Conservation (phyloP, 768 basidiomycete species). For the Psilocybe tampanensis region DNA sequence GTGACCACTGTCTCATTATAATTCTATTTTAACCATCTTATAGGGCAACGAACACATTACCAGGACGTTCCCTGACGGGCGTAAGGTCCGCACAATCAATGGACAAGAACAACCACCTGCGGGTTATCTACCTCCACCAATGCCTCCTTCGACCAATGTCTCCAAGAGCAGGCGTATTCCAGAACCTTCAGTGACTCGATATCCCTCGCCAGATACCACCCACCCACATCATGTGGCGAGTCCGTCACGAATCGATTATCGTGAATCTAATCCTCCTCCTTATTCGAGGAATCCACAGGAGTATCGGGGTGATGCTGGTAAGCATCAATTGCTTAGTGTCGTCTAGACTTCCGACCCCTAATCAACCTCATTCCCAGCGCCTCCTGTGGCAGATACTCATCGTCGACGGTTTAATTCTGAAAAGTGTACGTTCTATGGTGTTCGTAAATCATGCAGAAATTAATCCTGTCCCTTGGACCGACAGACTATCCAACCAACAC, state of each 20-base stretch:
- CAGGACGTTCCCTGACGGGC: constrained; percentile 67
- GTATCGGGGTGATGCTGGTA: constrained; percentile 16
- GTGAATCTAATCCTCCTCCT: constrained; percentile 23
- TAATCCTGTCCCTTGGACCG: constrained; percentile 1
- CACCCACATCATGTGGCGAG: constrained; percentile 17
- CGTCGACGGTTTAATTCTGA: constrained; percentile 21
- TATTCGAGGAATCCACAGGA: constrained; percentile 12
- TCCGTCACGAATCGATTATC: constrained; percentile 21
- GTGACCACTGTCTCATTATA: constrained; percentile 9
- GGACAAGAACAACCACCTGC: constrained; percentile 53
- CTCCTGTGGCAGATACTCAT: constrained; percentile 15
- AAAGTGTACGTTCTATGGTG: constrained; percentile 18
- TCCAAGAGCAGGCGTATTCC: constrained; percentile 15
- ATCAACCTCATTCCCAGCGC: constrained; percentile 5
- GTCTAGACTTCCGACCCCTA: not conserved
- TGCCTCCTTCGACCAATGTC: constrained; percentile 14
- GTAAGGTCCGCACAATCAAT: constrained; percentile 66
- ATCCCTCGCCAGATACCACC: constrained; percentile 17
- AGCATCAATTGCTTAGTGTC: constrained; percentile 8
- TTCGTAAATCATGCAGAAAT: not conserved
- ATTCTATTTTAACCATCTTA: constrained; percentile 4
- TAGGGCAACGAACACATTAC: constrained; percentile 80
- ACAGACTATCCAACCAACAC: constrained; percentile 16
- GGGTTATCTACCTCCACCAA: constrained; percentile 24
- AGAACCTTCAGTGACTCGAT: constrained; percentile 18